Evolutionary conservation across 108 stramenopile genomes (phyloP).

Genomic region (Skeletonema menzelii): DNA sequence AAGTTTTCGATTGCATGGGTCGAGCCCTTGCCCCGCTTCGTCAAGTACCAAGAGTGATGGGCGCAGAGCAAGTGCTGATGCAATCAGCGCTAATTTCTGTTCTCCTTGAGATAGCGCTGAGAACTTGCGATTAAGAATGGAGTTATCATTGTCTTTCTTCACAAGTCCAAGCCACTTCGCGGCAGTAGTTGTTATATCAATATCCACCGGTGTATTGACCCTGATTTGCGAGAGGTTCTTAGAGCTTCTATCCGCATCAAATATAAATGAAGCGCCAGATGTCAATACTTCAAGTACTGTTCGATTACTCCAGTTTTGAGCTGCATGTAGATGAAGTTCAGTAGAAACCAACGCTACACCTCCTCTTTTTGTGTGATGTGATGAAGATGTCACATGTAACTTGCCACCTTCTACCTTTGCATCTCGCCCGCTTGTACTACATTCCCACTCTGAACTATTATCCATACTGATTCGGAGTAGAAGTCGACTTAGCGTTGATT

Average conservation of each 20-base stretch:
- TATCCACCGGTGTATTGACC: conserved; percentile 3
- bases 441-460: neutral
- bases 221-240: neutral
- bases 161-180: conserved; percentile 36
- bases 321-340: conserved; percentile 67
- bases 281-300: conserved; percentile 23
- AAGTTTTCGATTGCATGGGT: conserved; percentile 53
- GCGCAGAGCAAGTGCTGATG: conserved; percentile 56
- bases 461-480: conserved; percentile 35
- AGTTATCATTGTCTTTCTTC: neutral
- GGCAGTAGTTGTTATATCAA: conserved; percentile 3
- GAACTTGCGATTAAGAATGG: conserved; percentile 46
- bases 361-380: conserved; percentile 4
- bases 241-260: conserved; percentile 13
- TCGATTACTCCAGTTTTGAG: conserved; percentile 31
- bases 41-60: conserved; percentile 73
- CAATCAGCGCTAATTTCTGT: conserved; percentile 77
- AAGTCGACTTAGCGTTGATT: conserved; percentile 68
- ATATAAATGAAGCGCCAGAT: conserved; percentile 26
- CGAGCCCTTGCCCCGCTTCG: conserved; percentile 79
- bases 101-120: conserved; percentile 73
- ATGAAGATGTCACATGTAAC: conserved; percentile 20
- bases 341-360: conserved; percentile 77
- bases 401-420: conserved; percentile 18
- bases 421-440: conserved; percentile 4